Conservation (phyloP, 2,329 filamentous ascomycete species). For the Colletotrichum eleusines region DNA sequence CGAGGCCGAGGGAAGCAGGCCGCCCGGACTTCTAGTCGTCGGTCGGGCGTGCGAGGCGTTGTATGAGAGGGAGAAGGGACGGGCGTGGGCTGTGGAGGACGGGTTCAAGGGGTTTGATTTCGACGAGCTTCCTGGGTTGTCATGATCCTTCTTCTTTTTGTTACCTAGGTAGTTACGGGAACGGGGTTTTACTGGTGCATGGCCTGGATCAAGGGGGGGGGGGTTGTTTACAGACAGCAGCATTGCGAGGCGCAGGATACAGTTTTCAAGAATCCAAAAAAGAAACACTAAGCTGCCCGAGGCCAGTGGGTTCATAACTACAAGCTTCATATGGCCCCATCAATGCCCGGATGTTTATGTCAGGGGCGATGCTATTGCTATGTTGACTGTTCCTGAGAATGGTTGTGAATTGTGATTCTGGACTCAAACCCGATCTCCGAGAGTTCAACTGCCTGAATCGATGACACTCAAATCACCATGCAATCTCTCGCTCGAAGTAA, state of each 20-base stretch:
- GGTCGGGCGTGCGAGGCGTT: constrained; percentile 87
- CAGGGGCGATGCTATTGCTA: no score
- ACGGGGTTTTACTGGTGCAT: not conserved
- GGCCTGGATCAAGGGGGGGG: not conserved
- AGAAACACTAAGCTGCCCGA: not conserved
- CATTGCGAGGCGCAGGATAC: constrained; percentile 9
- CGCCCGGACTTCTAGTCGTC: constrained; percentile 89
- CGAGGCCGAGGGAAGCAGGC: constrained; percentile 88
- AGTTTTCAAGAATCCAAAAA: not conserved
- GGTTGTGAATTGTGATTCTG: no score
- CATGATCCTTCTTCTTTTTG: constrained; percentile 2
- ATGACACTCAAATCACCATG: not conserved
- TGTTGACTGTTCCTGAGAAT: no score
- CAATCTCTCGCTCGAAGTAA: not conserved
- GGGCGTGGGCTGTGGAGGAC: constrained; percentile 88
- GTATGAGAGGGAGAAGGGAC: constrained; percentile 65
- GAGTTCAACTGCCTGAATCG: no score
- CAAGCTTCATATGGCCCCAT: no score
- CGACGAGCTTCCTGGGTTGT: constrained; percentile 44
- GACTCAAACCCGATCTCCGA: no score
- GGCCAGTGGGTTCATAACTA: no score
- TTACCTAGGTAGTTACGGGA: not conserved
- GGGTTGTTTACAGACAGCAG: constrained; percentile 1
- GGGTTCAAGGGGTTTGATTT: constrained; percentile 82
- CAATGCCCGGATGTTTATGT: no score